Evolutionary conservation across 108 stramenopile species (phyloP).

Genomic region (Discostella pseudostelligera): DNA sequence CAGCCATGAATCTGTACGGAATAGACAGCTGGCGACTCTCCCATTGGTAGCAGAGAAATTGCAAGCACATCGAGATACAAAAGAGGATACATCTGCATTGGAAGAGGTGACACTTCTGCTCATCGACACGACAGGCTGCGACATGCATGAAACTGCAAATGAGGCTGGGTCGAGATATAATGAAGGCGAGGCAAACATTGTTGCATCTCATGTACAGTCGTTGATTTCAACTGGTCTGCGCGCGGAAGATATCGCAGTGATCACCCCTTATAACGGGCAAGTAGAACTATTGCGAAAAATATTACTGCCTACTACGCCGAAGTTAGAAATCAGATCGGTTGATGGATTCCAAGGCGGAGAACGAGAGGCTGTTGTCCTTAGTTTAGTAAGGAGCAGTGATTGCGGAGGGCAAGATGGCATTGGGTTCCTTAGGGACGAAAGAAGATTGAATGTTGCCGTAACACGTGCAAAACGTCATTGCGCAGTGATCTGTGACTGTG

Average conservation of each 20-base stretch:
- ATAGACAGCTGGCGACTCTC: slow-evolving; percentile 56
- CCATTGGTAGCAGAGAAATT: slow-evolving; percentile 19
- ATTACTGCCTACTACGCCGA: slow-evolving; percentile 60
- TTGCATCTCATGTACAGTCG: slow-evolving; percentile 67
- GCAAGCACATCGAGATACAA: slow-evolving; percentile 13
- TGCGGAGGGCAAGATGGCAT: slow-evolving; percentile 74
- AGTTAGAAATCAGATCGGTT: slow-evolving; percentile 90
- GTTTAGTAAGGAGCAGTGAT: slow-evolving; percentile 90
- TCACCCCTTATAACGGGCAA: slow-evolving; percentile 93
- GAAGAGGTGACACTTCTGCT: slow-evolving; percentile 62
- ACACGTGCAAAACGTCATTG: slow-evolving; percentile 22
- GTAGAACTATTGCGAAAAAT: slow-evolving; percentile 75
- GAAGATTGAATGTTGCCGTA: slow-evolving; percentile 98
- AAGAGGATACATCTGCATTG: slow-evolving; percentile 25
- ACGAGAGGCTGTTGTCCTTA: slow-evolving; percentile 94
- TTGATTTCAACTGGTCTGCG: slow-evolving; percentile 70
- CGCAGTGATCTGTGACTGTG: slow-evolving; percentile 78
- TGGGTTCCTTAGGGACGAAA: slow-evolving; percentile 93
- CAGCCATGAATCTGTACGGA: slow-evolving; percentile 62
- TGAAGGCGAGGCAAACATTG: slow-evolving; percentile 76
- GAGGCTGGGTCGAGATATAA: slow-evolving; percentile 80
- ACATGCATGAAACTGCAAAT: slow-evolving; percentile 76
- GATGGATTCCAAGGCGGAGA: slow-evolving; percentile 99
- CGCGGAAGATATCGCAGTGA: slow-evolving; percentile 87
- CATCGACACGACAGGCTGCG: slow-evolving; percentile 95